A percentile compares a stretch with the other conserved stretches of the same genome.
Conservation (phyloP, 352 stramenopile species). For the Thalassiosira mediterranea region DNA sequence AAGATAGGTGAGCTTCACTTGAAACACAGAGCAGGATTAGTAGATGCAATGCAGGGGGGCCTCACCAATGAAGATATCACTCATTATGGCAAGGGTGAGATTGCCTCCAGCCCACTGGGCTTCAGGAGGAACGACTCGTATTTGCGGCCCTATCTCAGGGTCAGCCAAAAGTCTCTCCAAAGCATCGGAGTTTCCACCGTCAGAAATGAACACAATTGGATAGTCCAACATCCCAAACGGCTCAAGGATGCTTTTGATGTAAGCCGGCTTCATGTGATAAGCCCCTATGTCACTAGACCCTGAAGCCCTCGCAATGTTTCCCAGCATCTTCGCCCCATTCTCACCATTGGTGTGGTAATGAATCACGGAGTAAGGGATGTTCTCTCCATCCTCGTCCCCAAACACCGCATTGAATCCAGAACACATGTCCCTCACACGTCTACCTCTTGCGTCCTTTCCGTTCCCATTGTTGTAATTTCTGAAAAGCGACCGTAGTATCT, state of each 20-base stretch:
- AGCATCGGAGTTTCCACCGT: constrained; percentile 24
- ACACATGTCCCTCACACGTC: constrained; percentile 4
- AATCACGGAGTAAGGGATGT: neutral
- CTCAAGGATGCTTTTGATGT: constrained; percentile 45
- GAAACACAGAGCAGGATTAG: too few species aligned
- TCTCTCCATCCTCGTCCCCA: constrained; percentile 3
- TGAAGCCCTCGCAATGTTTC: constrained; percentile 1
- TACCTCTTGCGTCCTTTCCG: neutral
- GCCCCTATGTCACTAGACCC: constrained; percentile 32
- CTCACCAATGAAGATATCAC: constrained; percentile 52
- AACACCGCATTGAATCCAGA: constrained; percentile 4
- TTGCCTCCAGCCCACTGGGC: constrained; percentile 44
- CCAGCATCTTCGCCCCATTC: neutral
- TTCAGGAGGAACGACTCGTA: constrained; percentile 26
- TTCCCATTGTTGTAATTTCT: neutral
- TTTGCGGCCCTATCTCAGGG: constrained; percentile 35
- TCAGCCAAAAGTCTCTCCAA: constrained; percentile 37
- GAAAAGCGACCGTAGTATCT: neutral
- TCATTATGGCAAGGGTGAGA: constrained; percentile 31
- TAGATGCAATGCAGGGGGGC: too few species aligned
- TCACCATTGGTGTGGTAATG: neutral
- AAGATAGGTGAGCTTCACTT: too few species aligned
- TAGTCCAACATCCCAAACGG: constrained; percentile 35
- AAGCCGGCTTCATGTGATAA: constrained; percentile 40
- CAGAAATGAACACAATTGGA: constrained; percentile 50